Conservation (phyloP, 2,329 filamentous ascomycete species). For the Stagonosporopsis tanaceti region DNA sequence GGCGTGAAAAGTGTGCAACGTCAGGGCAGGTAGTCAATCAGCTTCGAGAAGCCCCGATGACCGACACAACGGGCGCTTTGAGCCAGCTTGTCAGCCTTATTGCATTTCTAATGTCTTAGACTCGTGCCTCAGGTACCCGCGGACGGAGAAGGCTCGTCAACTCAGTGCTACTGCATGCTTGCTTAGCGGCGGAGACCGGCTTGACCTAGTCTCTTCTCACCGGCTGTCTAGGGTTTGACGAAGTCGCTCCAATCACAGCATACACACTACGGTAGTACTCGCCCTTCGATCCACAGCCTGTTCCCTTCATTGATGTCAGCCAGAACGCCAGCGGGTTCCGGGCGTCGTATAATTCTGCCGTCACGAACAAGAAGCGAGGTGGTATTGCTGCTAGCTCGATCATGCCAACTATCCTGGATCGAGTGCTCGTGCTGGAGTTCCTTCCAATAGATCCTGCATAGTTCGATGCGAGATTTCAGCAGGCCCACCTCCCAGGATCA, state of each 20-base stretch:
- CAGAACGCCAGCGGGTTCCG: background rate
- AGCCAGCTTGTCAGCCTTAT: conserved; percentile 20
- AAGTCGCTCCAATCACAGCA: background rate
- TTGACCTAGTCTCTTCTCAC: conserved; percentile 6
- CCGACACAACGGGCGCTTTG: conserved; percentile 8
- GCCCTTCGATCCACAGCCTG: background rate
- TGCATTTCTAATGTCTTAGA: conserved; percentile 4
- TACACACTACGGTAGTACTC: background rate
- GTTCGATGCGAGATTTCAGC: conserved; percentile 20
- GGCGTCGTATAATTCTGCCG: background rate
- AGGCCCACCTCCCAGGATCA: conserved; percentile 9
- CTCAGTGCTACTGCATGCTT: conserved; percentile 9
- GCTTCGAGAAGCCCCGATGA: conserved; percentile 12
- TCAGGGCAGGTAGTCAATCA: conserved; percentile 1
- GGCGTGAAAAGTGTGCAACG: conserved; percentile 1
- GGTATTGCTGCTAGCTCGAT: conserved; percentile 2
- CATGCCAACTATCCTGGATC: background rate
- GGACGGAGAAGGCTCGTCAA: background rate
- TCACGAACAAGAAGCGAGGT: conserved; percentile 2
- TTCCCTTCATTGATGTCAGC: conserved; percentile 6
- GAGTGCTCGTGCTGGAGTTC: conserved; percentile 2
- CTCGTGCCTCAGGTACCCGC: conserved; percentile 6
- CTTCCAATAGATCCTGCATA: conserved; percentile 27
- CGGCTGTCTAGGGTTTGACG: conserved; percentile 3
- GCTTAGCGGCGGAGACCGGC: conserved; percentile 9